A percentile compares a stretch with the other conserved stretches of the same genome.
Conservation (phyloP, 2,329 filamentous ascomycete species). For the Colletotrichum incanum region DNA sequence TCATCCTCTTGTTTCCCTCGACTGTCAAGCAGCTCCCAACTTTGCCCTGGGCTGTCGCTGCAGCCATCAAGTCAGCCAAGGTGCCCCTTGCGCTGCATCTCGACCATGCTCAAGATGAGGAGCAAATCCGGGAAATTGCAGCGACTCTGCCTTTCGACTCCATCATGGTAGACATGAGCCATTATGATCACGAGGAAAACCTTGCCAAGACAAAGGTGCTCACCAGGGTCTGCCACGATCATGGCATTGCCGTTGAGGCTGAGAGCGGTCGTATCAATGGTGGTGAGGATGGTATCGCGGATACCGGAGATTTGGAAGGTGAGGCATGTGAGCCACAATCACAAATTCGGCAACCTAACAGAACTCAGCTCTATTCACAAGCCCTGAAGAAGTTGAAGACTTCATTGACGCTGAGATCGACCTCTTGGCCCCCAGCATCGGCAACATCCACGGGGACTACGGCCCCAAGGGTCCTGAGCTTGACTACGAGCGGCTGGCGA, state of each 20-base stretch:
- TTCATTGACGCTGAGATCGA: slow-evolving; percentile 82
- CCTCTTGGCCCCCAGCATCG: slow-evolving; percentile 82
- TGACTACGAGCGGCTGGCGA: slow-evolving; percentile 69
- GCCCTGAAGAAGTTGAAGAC: slow-evolving; percentile 77
- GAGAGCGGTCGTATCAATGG: slow-evolving; percentile 76
- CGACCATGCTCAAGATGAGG: slow-evolving; percentile 76
- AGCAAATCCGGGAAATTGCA: slow-evolving; percentile 68
- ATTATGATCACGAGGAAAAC: slow-evolving; percentile 81
- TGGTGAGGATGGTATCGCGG: slow-evolving; percentile 81
- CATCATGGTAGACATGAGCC: slow-evolving; percentile 85
- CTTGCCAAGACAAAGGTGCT: slow-evolving; percentile 73
- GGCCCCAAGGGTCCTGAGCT: slow-evolving; percentile 75
- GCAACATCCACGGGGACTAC: slow-evolving; percentile 84
- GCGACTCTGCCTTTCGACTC: slow-evolving; percentile 75
- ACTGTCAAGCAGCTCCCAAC: slow-evolving; percentile 33
- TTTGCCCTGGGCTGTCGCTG: slow-evolving; percentile 70
- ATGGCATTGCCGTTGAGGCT: slow-evolving; percentile 77
- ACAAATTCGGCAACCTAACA: background rate
- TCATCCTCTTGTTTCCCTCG: slow-evolving; percentile 75
- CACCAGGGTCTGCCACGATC: slow-evolving; percentile 73
- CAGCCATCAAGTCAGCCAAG: slow-evolving; percentile 28
- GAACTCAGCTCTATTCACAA: slow-evolving; percentile 65
- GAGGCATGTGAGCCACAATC: background rate
- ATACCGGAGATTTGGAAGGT: slow-evolving; percentile 65
- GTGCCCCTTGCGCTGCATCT: slow-evolving; percentile 65